phyloP scores from a whole-genome alignment of 1,284 basidiomycete genomes.

The Amylostereum chailletii region DNA sequence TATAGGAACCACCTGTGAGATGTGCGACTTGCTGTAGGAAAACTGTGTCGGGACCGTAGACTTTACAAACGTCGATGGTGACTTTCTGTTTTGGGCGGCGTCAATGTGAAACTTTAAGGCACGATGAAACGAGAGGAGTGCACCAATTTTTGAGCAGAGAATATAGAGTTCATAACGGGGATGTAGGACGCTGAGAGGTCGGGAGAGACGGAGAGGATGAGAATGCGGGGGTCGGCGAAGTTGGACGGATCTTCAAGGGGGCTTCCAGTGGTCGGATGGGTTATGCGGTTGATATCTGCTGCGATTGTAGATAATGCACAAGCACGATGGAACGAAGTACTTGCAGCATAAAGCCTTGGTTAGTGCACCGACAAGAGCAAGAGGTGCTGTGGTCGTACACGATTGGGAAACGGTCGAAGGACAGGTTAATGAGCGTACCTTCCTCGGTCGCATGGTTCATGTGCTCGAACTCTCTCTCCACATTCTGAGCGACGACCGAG shows the following conservation, averaged over 20 bases:
- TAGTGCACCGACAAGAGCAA: slow-evolving; percentile 78
- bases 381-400: slow-evolving; percentile 35
- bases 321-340: slow-evolving; percentile 19
- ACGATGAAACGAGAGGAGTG: slow-evolving; percentile 18
- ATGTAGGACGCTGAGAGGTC: slow-evolving; percentile 87
- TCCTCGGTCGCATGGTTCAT: slow-evolving; percentile 39
- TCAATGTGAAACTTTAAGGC: slow-evolving; percentile 1
- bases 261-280: slow-evolving; percentile 28
- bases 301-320: neutral
- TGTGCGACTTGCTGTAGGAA: slow-evolving; percentile 98
- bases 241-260: slow-evolving; percentile 31
- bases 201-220: slow-evolving; percentile 89
- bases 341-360: slow-evolving; percentile 86
- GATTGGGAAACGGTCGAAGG: slow-evolving; percentile 7
- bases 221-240: slow-evolving; percentile 73
- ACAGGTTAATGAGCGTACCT: slow-evolving; percentile 26
- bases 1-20: slow-evolving; percentile 91
- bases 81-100: slow-evolving; percentile 79
- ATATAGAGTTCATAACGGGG: slow-evolving; percentile 98
- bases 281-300: slow-evolving; percentile 79
- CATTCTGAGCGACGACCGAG: slow-evolving; percentile 52
- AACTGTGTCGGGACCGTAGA: slow-evolving; percentile 85
- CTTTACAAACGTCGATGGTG: slow-evolving; percentile 91
- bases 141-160: slow-evolving; percentile 95
- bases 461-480: slow-evolving; percentile 52